Evolutionary conservation across 208 protist genomes (phyloP), one percentile per base, ranked within the genome.

Genomic region (Zelonia costaricensis): DNA sequence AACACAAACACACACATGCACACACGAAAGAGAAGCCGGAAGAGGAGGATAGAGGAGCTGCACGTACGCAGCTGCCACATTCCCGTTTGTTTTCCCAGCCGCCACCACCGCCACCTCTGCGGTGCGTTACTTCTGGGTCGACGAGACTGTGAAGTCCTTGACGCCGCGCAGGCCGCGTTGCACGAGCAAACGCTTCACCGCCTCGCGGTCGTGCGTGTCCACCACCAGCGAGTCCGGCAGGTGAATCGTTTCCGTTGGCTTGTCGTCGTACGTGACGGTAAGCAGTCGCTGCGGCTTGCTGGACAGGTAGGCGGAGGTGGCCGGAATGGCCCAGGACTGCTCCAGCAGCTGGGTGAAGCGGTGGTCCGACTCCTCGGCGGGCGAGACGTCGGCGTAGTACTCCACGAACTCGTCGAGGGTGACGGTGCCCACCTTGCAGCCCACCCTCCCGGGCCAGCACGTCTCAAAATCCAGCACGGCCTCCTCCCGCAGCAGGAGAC

Each of bases 331-430:
- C 92, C 92, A 97, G 36, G 74, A 73, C 61, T 72, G 69, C 35
- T 80, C 59, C 49, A 97, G 28, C 25, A 83, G 69, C 13, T 28
- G 42, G n/a, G 86, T 54, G 73, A 97, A 97, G 56, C 90, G 79
- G n/a, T 82, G 86, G 46, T 97, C 92, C 20, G 82, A 72, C 27
- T 88, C 69, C 25, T 82, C 76, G 15, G 79, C 69, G 15, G 85
- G 88, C 20, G 87, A 95, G 54, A 97, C 60, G 72, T 97, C 92
- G 27, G 78, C 86, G 79, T 97, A 96, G 82, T 96, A 97, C 46
- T 93, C 88, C 20, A 91, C 62, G 70, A 95, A 97, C 52, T 93
- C 83, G 15, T 88, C 76, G 8, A 88, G 55, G 22, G 77, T 88
- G 38, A 97, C 82, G 7, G 80, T 86, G 9, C 84, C 78, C 5